phyloP scores from a whole-genome alignment of 805 yeast species.

The Pichia gijzeniarum region DNA sequence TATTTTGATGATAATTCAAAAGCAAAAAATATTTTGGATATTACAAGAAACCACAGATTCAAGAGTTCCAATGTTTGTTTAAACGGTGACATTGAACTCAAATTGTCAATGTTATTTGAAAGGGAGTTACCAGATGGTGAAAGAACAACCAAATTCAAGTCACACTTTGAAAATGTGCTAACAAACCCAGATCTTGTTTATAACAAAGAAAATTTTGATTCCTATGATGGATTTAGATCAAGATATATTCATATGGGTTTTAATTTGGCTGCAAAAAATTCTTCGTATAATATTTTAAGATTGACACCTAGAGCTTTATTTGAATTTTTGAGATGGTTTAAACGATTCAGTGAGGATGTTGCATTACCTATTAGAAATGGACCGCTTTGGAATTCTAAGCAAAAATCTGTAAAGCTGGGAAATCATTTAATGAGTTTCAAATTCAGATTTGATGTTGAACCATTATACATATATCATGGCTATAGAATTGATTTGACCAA shows the following conservation, averaged over 20 bases:
- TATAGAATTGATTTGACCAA: conserved; percentile 45
- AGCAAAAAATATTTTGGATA: conserved; percentile 7
- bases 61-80: conserved; percentile 53
- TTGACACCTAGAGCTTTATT: conserved; percentile 59
- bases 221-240: conserved; percentile 71
- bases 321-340: conserved; percentile 80
- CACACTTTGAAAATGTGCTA: conserved; percentile 52
- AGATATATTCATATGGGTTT: conserved; percentile 69
- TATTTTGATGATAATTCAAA: conserved; percentile 10
- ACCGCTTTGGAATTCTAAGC: conserved; percentile 50
- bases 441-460: conserved; percentile 64
- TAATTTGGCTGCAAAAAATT: conserved; percentile 28
- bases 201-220: conserved; percentile 56
- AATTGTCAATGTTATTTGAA: conserved; percentile 53
- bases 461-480: conserved; percentile 66
- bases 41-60: conserved; percentile 19
- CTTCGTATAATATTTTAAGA: conserved; percentile 60
- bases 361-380: conserved; percentile 77
- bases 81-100: conserved; percentile 54
- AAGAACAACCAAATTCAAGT: conserved; percentile 39
- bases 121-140: conserved; percentile 32
- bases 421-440: conserved; percentile 68
- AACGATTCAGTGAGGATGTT: conserved; percentile 65
- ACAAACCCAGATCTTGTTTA: conserved; percentile 46
- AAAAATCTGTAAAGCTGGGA: conserved; percentile 62